Conservation (phyloP, 257 asterid genomes). For the Solanum piurae region DNA sequence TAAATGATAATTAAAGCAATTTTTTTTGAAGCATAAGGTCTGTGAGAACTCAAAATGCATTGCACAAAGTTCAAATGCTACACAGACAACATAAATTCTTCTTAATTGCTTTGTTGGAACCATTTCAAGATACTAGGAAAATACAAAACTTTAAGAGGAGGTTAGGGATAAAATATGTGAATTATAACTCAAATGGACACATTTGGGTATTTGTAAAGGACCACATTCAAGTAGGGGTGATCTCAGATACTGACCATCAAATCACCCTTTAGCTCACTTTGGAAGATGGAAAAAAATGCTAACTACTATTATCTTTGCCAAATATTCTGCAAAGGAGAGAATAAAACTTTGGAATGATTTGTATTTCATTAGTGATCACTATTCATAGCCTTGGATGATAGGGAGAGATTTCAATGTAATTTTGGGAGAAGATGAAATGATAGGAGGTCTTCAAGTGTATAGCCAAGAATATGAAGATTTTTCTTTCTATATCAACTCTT, state of each 20-base stretch:
- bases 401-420: neutral
- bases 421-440: neutral
- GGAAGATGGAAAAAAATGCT: neutral
- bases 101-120: no score
- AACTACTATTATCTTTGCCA: neutral
- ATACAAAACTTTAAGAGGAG: neutral
- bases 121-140: neutral
- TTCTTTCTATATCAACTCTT: neutral
- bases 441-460: neutral
- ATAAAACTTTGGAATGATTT: neutral
- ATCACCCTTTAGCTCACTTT: neutral
- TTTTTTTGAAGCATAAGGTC: no score
- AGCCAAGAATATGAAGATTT: neutral
- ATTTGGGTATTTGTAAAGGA: neutral
- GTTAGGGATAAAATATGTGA: neutral
- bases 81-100: no score
- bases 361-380: no score
- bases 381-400: no score
- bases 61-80: neutral
- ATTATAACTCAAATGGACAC: neutral
- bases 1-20: no score
- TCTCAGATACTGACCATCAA: no score
- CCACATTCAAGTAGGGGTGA: no score
- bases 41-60: neutral
- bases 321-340: neutral